A percentile compares a stretch with the other conserved stretches of the same genome.
Conservation (phyloP, 148 eudicot species). For the Pharnaceum exiguum region DNA sequence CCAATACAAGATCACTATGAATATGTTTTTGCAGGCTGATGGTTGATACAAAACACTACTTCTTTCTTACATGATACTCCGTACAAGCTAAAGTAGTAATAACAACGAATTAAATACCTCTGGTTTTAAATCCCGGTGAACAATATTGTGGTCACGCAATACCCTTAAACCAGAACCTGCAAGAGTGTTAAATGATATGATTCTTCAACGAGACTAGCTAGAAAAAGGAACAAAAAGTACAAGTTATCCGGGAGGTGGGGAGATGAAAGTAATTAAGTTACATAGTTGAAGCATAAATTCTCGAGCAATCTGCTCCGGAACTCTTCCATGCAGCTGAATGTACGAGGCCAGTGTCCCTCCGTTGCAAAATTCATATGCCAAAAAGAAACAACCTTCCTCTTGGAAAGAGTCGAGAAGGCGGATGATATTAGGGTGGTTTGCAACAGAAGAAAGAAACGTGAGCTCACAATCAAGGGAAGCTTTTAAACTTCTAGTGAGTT, state of each 20-base stretch:
- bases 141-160: conserved; percentile 24
- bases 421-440: conserved; percentile 45
- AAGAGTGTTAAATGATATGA: too few species aligned
- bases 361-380: conserved; percentile 47
- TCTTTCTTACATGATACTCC: background rate
- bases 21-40: too few species aligned
- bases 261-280: background rate
- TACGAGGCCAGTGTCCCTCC: conserved; percentile 46
- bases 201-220: background rate
- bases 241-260: too few species aligned
- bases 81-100: background rate
- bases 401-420: conserved; percentile 34
- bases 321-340: conserved; percentile 34
- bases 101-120: conserved; percentile 20
- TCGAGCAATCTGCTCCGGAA: conserved; percentile 32
- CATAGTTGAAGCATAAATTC: conserved; percentile 43
- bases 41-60: too few species aligned
- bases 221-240: too few species aligned
- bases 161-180: conserved; percentile 48
- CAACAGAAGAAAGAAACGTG: conserved; percentile 37
- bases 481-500: conserved; percentile 30
- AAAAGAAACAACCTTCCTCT: conserved; percentile 29
- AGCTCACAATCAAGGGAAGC: conserved; percentile 40
- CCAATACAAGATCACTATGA: too few species aligned
- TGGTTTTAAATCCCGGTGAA: conserved; percentile 51